Conservation (phyloP, 371 early-diverging fungal species). For the Apophysomyces sp. region DNA sequence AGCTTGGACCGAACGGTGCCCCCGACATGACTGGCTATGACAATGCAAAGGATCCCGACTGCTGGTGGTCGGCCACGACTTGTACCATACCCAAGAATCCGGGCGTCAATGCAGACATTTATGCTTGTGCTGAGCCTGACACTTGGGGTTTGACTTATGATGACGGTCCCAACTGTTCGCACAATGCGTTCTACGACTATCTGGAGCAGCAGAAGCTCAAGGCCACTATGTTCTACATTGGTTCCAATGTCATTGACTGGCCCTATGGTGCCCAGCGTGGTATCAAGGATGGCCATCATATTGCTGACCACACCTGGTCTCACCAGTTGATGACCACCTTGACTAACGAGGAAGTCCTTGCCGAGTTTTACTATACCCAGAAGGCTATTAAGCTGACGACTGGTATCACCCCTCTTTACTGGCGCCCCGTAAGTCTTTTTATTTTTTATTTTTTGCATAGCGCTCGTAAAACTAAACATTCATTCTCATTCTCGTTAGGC, state of each 20-base stretch:
- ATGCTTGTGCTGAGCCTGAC: conserved; percentile 39
- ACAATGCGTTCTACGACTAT: conserved; percentile 51
- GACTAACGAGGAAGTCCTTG: conserved; percentile 53
- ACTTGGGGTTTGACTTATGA: conserved; percentile 50
- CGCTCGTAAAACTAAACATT: neutral
- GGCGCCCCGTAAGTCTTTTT: conserved; percentile 45
- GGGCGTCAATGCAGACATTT: conserved; percentile 39
- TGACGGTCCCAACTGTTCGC: conserved; percentile 54
- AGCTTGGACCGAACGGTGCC: conserved; percentile 15
- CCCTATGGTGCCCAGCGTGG: conserved; percentile 54
- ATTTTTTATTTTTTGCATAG: neutral
- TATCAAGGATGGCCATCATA: conserved; percentile 50
- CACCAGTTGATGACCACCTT: conserved; percentile 55
- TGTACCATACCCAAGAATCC: conserved; percentile 38
- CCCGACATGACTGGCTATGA: conserved; percentile 23
- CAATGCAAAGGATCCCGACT: conserved; percentile 38
- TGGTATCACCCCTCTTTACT: conserved; percentile 55
- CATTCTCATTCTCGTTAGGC: conserved; percentile 18
- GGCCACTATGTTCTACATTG: conserved; percentile 48
- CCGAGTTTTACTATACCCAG: conserved; percentile 55
- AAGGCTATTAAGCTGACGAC: conserved; percentile 54
- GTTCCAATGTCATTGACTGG: conserved; percentile 50
- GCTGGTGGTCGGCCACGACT: conserved; percentile 46
- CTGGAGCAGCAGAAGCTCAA: conserved; percentile 32
- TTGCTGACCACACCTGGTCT: conserved; percentile 59